Conservation (phyloP, 208 protist genomes). For the Trichomonas vaginalis region DNA sequence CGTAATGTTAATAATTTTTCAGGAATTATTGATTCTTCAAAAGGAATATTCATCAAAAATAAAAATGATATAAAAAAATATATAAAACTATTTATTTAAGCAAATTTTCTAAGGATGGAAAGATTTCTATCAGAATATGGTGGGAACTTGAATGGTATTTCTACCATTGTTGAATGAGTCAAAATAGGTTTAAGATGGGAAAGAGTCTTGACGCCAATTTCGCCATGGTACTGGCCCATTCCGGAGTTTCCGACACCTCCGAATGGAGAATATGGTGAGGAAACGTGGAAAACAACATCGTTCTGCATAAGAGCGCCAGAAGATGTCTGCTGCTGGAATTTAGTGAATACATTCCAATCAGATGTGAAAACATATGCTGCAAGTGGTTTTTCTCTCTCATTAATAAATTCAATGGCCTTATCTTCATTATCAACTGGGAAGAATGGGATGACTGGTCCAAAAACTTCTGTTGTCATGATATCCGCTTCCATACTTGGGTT, state of each 20-base stretch:
- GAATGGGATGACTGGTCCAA: background rate
- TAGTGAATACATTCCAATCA: background rate
- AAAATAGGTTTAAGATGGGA: background rate
- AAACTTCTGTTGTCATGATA: background rate
- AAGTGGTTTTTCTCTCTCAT: background rate
- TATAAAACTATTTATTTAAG: background rate
- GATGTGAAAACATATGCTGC: background rate
- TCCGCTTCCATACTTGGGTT: background rate
- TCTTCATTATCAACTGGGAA: background rate
- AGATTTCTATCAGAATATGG: background rate
- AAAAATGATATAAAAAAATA: too few relatives aligned
- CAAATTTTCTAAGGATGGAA: background rate
- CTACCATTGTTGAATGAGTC: background rate
- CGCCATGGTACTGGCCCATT: background rate
- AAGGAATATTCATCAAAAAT: too few relatives aligned
- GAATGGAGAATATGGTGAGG: background rate
- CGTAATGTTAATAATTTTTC: background rate
- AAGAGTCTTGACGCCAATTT: background rate
- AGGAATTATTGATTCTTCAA: background rate
- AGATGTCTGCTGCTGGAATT: background rate
- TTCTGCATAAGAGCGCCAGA: background rate
- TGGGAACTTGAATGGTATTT: background rate
- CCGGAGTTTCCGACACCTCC: background rate
- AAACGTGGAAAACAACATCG: slow-evolving; percentile 1
- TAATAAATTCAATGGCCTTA: background rate